Evolutionary conservation across 345 rosid genomes (phyloP), one percentile per base, ranked within the genome.

Genomic region (Aegle marmelos): DNA sequence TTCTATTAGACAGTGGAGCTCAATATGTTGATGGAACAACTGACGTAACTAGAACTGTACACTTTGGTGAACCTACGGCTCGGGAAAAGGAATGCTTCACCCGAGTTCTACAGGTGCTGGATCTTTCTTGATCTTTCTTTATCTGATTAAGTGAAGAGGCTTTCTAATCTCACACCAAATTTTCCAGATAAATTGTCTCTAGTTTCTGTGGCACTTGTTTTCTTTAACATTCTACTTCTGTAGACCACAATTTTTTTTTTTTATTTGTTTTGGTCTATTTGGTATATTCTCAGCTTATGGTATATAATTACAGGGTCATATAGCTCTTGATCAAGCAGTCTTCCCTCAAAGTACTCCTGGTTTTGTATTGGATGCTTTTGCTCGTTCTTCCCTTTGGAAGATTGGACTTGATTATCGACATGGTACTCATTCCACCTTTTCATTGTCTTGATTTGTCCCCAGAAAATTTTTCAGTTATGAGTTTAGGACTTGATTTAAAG

Each of bases 361-460:
- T 75, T 95, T 95, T 88, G 96, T 95, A 48, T 80, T 95, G 81
- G 98, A 95, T 79, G 95, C 87, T 28, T 95, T 95, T 81, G 99
- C 99, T 24, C 96, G 99, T 60, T 95, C 94, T 37, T 88, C 87
- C 77, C 93, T 95, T 27, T 95, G 99, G 99, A 95, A 93, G 85
- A 83, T 88, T 41, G 99, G 99, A 78, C 99, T 95, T 80, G 99
- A 95, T 87, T 93, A 95, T 76, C 93, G 98, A 50, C 99, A 95
- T 61, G 98, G 99, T 95, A 85, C 67, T 77, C 69, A 21, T 81
- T 63, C 61, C 73, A 10, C 36, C 80, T 64, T 80, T 77, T 28
- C 63, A 24, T 71, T 61, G 68, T 19, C 70, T 69, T 31, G 56
- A 33, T 25, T 9, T 58, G 25, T 56, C 19, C 45, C 70, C 4